Conservation (phyloP, 2,329 filamentous ascomycete species). For the Cucurbitaria berberidis region DNA sequence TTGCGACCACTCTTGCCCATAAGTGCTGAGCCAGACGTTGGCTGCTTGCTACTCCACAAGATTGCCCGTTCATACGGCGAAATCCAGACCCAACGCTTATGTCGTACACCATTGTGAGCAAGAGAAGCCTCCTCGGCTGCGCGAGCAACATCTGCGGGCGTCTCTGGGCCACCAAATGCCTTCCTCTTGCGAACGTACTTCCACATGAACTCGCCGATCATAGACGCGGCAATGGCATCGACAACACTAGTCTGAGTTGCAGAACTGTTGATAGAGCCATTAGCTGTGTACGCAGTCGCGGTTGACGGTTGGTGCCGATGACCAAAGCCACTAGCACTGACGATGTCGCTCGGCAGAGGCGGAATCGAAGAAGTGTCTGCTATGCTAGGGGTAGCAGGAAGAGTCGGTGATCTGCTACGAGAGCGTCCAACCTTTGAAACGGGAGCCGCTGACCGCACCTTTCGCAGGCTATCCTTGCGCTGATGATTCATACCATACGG, state of each 20-base stretch:
- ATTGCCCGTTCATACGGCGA: constrained; percentile 95
- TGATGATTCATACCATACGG: constrained; percentile 50
- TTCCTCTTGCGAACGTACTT: constrained; percentile 88
- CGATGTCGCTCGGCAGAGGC: constrained; percentile 74
- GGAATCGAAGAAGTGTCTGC: constrained; percentile 75
- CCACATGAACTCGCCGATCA: constrained; percentile 98
- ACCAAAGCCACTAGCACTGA: constrained; percentile 53
- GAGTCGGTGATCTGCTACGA: constrained; percentile 61
- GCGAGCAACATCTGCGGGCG: constrained; percentile 56
- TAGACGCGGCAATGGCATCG: constrained; percentile 95
- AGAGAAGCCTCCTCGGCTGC: constrained; percentile 64
- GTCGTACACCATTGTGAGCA: constrained; percentile 73
- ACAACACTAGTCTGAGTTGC: constrained; percentile 81
- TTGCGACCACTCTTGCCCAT: constrained; percentile 95
- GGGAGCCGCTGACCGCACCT: constrained; percentile 81
- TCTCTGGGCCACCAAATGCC: constrained; percentile 81
- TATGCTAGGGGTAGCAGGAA: constrained; percentile 71
- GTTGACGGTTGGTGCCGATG: constrained; percentile 67
- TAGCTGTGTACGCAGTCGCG: constrained; percentile 63
- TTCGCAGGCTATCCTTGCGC: constrained; percentile 71
- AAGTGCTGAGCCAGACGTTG: constrained; percentile 82
- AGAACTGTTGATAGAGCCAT: constrained; percentile 62
- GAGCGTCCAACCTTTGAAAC: constrained; percentile 60
- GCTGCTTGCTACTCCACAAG: constrained; percentile 98
- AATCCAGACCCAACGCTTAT: constrained; percentile 98